Base-by-base conservation (phyloP, 768 basidiomycete species). In the Coprinellus aureogranulatus region DNA sequence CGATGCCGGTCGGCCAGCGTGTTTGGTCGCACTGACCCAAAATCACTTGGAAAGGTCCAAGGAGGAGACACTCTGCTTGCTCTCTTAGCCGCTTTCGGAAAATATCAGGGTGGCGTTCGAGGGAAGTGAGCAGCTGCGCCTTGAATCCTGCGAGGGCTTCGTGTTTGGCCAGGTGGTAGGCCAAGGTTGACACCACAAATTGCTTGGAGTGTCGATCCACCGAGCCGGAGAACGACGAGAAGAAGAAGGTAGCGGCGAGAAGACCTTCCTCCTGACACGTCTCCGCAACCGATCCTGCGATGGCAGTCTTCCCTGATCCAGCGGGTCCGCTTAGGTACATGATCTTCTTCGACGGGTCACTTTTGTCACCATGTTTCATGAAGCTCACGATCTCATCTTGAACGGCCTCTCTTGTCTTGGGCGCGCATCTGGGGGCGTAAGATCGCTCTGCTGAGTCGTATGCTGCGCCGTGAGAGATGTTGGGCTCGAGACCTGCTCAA, bases 231-330 rank as follows among this genome's bases (percentile, higher is more conserved):
- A 40, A 40, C 23, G 34, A 30, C 16, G 55, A 62, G 54, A 62
- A 62, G 58, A 62, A 59, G 50, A 59, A 62, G 27, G 54, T 59
- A 2, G 54, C 61, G 2, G 51, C 54, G 14, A 62, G 51, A 1
- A 46, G 31, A n/a, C 55, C 54, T 23, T 47, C 41, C 18, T 20
- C 44, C 10, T 34, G n/a, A 34, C 54, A 56, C 20, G 30, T 26
- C 27, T 59, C 55, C n/a, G 61, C 48, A 23, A 62, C 40, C 27
- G 50, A 55, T 16, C 55, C 54, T 20, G 42, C 48, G n/a, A 62
- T 59, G 34, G 58, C 58, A 0, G 60, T 57, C 28, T 58, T 61
- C 4, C 60, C 60, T 3, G 55, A 27, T 23, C 60, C 59, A 0
- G 60, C 56, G 37, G 56, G 57, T 5, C 60, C 61, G 5, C 37